phyloP scores from a whole-genome alignment of 768 basidiomycete genomes.

The Lentinula detonsa region DNA sequence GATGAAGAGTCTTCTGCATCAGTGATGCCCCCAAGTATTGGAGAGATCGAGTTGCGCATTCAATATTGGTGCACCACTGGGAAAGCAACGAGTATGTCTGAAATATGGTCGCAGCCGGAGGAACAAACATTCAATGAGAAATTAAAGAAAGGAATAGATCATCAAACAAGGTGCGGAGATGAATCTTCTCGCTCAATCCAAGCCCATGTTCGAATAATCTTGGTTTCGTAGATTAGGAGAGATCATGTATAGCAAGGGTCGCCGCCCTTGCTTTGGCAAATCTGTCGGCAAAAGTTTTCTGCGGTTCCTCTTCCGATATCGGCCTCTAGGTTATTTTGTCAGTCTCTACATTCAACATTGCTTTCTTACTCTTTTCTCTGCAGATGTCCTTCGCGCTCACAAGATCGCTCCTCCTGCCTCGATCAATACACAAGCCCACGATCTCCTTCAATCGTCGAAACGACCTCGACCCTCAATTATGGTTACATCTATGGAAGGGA shows the following conservation, averaged over 20 bases:
- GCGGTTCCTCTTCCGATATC: background rate
- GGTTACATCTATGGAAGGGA: background rate
- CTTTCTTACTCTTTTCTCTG: background rate
- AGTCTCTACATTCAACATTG: too few species aligned
- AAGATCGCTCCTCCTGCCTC: background rate
- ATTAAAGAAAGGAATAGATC: background rate
- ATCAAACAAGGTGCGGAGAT: background rate
- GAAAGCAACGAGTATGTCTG: too few species aligned
- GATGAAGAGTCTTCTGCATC: background rate
- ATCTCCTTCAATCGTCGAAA: background rate
- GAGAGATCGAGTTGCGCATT: constrained; percentile 1
- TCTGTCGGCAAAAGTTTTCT: background rate
- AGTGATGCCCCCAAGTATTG: background rate
- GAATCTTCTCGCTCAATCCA: background rate
- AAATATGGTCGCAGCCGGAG: background rate
- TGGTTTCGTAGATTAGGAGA: background rate
- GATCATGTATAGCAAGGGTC: too few species aligned
- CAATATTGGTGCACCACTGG: background rate
- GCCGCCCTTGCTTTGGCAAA: background rate
- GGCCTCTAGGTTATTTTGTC: background rate
- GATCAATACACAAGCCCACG: background rate
- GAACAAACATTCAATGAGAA: background rate
- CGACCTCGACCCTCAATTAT: background rate
- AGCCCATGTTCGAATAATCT: background rate
- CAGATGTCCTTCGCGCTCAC: background rate